phyloP scores from a whole-genome alignment of 176 grass and related monocot species.

The Calamus simplicifolius region DNA sequence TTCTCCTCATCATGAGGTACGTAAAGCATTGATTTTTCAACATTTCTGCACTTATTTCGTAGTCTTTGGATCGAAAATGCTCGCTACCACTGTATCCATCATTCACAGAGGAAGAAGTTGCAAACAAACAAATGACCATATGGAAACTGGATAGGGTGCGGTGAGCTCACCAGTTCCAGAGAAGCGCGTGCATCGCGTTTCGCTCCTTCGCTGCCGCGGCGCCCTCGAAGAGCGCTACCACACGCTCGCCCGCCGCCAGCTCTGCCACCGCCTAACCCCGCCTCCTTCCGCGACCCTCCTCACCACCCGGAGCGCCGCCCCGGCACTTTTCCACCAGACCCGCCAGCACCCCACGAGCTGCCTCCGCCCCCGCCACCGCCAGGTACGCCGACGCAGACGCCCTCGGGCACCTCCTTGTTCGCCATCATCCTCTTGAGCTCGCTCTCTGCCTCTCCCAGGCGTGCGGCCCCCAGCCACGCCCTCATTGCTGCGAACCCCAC shows the following conservation, averaged over 20 bases:
- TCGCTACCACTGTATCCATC: conserved; percentile 47
- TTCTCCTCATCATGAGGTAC: too few relatives aligned
- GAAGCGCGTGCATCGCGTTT: conserved; percentile 64
- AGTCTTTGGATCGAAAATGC: conserved; percentile 73
- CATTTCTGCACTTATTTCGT: too few relatives aligned
- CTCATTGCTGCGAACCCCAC: conserved; percentile 50
- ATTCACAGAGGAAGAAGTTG: conserved; percentile 18
- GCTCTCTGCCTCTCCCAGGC: conserved; percentile 56
- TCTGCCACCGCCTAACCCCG: conserved; percentile 38
- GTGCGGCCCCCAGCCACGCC: conserved; percentile 47
- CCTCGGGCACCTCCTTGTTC: conserved; percentile 46
- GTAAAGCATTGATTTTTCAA: too few relatives aligned
- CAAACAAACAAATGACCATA: background rate
- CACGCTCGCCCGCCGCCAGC: conserved; percentile 70
- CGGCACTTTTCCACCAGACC: conserved; percentile 50
- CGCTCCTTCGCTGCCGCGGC: conserved; percentile 43
- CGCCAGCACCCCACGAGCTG: conserved; percentile 45
- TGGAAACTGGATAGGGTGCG: background rate
- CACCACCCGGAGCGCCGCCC: conserved; percentile 59
- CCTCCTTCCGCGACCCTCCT: conserved; percentile 43
- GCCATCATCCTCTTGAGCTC: conserved; percentile 64
- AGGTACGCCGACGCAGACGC: conserved; percentile 51
- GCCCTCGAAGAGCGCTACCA: conserved; percentile 53
- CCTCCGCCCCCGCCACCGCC: conserved; percentile 41
- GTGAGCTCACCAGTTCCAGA: conserved; percentile 75